Conservation (phyloP, 306 rosid genomes). For the Mimosa pudica region DNA sequence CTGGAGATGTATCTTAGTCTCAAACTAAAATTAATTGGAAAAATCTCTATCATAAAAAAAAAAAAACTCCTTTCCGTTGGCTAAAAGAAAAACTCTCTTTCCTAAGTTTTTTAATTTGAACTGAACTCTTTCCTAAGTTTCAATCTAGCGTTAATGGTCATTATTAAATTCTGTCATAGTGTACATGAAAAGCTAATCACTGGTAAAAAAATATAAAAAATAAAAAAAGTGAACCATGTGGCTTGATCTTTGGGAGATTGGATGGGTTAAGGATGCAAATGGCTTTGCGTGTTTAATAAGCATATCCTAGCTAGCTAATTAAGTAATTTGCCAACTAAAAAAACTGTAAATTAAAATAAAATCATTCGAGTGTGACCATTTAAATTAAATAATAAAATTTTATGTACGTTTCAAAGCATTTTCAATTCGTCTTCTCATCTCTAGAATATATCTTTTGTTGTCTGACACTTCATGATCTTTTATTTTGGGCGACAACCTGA, state of each 20-base stretch:
- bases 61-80: not conserved
- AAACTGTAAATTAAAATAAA: not conserved
- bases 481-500: not conserved
- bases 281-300: constrained; percentile 17
- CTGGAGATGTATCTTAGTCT: not conserved
- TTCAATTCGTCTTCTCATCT: not conserved
- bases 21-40: not conserved
- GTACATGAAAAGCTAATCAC: not conserved
- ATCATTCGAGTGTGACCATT: not conserved
- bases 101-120: too few species aligned
- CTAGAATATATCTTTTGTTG: not conserved
- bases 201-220: not conserved
- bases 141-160: not conserved
- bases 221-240: not conserved
- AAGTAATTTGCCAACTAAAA: not conserved
- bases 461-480: too few species aligned
- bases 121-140: not conserved
- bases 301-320: not conserved
- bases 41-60: not conserved
- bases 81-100: not conserved
- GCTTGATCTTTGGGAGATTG: not conserved
- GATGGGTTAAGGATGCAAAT: not conserved
- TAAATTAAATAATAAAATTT: not conserved
- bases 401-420: not conserved
- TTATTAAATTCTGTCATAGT: not conserved